Evolutionary conservation across 352 stramenopile genomes (phyloP), one percentile per base, ranked within the genome.

Genomic region (Peronospora farinosa): DNA sequence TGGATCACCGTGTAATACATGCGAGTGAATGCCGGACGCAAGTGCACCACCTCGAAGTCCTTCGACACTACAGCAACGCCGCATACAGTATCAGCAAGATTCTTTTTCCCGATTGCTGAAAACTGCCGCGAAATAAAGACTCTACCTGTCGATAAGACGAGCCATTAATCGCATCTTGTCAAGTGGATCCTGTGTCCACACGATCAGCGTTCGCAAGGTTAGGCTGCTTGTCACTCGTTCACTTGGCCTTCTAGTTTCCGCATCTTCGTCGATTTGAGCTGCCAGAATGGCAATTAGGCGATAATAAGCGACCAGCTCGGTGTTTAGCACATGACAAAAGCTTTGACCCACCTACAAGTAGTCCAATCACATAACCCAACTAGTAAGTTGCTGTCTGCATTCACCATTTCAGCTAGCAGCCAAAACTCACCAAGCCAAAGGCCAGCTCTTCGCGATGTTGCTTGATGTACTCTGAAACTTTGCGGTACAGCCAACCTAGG

Each of bases 271-370:
- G 13, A 97, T 79, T 74, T 97, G 91, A 8, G 88, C 68, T 16
- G 90, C 80, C 27, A 97, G 54, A 2, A 97, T 86, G 12, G 91
- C 89, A 28, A 97, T 89, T n/a, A 97, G 62, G 7, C 91, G 85
- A 45, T 93, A 97, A 64, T 96, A 97, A 47, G 95, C 85, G 1
- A 73, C 86, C n/a, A 97, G 56, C 48, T 97, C 86, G 12, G 87
- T 77, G 49, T 96, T 90, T 8, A 97, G 67, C 12, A 89, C 76
- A 51, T 95, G 83, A 11, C 81, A 92, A 55, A 97, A 96, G 51
- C 84, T 94, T 57, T 95, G 86, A 0, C 74, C 78, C 11, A 95
- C 81, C 74, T 91, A 52, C 4, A 38, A 15, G 12, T 32, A 41
- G 10, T n/a, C 46, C 13, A 32, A 49, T 3, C 13, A 56, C 5